A percentile compares a stretch with the other conserved stretches of the same genome.
Conservation (phyloP, 306 rosid genomes). For the Prunus dulcis region DNA sequence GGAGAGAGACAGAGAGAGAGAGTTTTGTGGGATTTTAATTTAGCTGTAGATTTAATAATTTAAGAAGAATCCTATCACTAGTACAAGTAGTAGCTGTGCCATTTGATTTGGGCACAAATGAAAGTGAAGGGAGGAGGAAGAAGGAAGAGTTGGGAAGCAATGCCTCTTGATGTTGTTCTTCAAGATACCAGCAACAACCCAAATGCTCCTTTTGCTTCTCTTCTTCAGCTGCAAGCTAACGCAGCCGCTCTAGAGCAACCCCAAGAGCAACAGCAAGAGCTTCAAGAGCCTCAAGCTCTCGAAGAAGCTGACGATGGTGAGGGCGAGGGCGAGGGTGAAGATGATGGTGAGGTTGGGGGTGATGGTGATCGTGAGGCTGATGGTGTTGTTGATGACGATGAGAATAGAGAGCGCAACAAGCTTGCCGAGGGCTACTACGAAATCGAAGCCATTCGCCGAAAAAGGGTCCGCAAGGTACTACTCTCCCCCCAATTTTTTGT, state of each 20-base stretch:
- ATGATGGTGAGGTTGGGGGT: conserved; percentile 13
- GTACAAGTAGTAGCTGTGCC: neutral
- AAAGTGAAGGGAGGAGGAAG: conserved; percentile 49
- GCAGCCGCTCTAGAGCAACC: neutral
- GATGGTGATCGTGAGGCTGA: conserved; percentile 35
- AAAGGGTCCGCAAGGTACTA: conserved; percentile 71
- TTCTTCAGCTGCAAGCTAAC: neutral
- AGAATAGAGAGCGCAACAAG: conserved; percentile 29
- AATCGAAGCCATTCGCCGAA: conserved; percentile 82
- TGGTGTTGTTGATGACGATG: conserved; percentile 28
- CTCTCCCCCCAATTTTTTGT: neutral
- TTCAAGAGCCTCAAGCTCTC: neutral
- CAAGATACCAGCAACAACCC: conserved; percentile 3
- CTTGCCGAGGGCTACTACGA: conserved; percentile 75
- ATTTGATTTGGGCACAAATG: conserved; percentile 8
- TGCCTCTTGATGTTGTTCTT: conserved; percentile 13
- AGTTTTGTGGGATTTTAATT: neutral
- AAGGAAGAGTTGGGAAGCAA: conserved; percentile 44
- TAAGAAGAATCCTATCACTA: neutral
- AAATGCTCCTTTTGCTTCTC: neutral
- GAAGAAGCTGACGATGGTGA: conserved; percentile 11
- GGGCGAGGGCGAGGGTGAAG: conserved; percentile 30
- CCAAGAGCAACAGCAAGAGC: conserved; percentile 21
- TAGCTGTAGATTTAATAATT: too few species aligned
- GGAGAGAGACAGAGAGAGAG: neutral